These are phyloP conservation scores for Fusarium tupiense DNA, from an alignment of 2,329 filamentous ascomycete genomes.

Conservation along the genomic window DNA sequence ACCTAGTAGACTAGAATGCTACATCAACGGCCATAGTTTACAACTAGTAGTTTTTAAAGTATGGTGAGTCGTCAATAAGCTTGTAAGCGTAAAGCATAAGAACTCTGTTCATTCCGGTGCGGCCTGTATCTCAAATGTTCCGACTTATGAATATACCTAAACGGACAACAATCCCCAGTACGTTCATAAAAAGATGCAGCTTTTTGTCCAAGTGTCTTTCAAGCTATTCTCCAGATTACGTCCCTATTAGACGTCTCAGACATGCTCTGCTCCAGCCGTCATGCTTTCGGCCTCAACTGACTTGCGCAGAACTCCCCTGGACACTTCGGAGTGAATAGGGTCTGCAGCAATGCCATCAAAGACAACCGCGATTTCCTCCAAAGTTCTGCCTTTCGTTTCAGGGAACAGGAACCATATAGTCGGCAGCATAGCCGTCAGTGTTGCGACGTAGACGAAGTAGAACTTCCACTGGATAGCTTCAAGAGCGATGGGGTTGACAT, in stretches of 20 bases:
- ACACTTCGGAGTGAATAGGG: neutral
- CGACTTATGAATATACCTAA: neutral
- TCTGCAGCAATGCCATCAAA: slow-evolving; percentile 11
- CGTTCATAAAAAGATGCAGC: neutral
- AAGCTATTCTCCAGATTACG: no score
- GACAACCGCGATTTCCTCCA: slow-evolving; percentile 25
- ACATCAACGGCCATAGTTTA: neutral
- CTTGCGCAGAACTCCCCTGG: neutral
- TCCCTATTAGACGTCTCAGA: neutral
- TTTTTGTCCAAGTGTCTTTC: no score
- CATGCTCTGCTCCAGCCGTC: neutral
- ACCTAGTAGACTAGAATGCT: neutral
- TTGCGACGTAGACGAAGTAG: slow-evolving; percentile 25
- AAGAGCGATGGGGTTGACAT: slow-evolving; percentile 29
- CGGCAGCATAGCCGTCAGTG: neutral
- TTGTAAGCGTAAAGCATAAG: neutral
- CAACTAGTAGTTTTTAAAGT: neutral
- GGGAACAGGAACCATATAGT: slow-evolving; percentile 28
- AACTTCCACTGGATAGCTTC: slow-evolving; percentile 24
- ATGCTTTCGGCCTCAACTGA: slow-evolving; percentile 8
- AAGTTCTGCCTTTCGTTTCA: slow-evolving; percentile 22
- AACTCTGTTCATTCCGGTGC: neutral
- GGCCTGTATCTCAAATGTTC: neutral
- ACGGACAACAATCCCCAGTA: no score
- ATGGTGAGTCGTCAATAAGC: neutral